Evolutionary conservation across 345 rosid species (phyloP), one percentile per base, ranked within the genome.

Genomic region (Eucalyptus polyanthemos): DNA sequence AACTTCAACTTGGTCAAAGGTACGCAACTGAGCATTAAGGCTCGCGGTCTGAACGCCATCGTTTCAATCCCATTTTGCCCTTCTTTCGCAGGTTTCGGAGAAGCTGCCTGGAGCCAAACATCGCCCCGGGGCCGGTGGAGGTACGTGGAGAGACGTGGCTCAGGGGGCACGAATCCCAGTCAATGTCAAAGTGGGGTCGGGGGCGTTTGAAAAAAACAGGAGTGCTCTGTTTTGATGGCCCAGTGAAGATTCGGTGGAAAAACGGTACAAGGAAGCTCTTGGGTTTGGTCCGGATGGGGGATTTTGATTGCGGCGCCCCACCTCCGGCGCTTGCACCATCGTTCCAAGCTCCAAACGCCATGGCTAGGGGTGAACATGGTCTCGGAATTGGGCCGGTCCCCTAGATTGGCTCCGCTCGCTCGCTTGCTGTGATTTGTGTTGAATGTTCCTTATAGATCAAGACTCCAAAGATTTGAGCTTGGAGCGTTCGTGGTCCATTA

Each of bases 341-440:
- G 69, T 62, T 27, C 31, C 31, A 29, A 29, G 34, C 31, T 62
- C 69, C 69, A 13, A 62, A 62, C 34, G 8, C 69, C 4, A 27
- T 29, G 69, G 31, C 29, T 56, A 24, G 29, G 62, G 62, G 13
- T 11, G 62, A 56, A 5, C 69, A 29, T 21, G 58, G 5, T 53
- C 58, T 4, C 25, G 25, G 2, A 53, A 53, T 21, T 53, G 58
- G 58, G 24, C 25, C 0, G 2, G 58, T 53, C 25, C 58, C 58
- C 58, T 53, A 53, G 58, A 0, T 53, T 53, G 58, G 58, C 25
- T 53, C 0, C 1, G 22, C 15, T 62, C 7, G 4, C 67, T 27
- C 0, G 5, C 34, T 62, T 0, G 9, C 15, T 62, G 0, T 62
- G 31, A 29, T 62, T 62, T 0, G 1, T 0, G 8, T 27, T 29